Conservation (phyloP, 805 yeast species). For the Henningerozyma blattae region DNA sequence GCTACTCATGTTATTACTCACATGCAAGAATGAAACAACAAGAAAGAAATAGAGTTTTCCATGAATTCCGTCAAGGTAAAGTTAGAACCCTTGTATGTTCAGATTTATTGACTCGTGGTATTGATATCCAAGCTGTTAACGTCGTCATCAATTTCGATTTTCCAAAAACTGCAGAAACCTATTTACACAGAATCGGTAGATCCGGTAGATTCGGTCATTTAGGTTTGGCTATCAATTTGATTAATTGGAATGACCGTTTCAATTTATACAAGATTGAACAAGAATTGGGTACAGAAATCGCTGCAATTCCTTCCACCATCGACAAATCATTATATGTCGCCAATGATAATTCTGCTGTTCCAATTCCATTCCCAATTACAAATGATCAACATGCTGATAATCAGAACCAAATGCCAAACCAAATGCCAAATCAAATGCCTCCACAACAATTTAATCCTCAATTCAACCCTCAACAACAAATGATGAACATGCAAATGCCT, state of each 20-base stretch:
- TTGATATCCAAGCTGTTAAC: constrained; percentile 97
- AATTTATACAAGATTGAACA: constrained; percentile 90
- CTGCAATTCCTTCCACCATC: constrained; percentile 90
- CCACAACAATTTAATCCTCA: constrained; percentile 2
- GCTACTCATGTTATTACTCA: constrained; percentile 91
- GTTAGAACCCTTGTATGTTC: constrained; percentile 96
- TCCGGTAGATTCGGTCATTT: constrained; percentile 98
- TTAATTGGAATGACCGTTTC: constrained; percentile 94
- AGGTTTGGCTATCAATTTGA: constrained; percentile 93
- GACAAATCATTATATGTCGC: constrained; percentile 85
- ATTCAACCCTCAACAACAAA: not conserved
- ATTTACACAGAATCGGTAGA: constrained; percentile 96
- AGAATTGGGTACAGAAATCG: constrained; percentile 93
- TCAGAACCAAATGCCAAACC: constrained; percentile 13
- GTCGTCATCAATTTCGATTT: constrained; percentile 96
- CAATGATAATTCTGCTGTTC: constrained; percentile 58
- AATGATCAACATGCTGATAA: constrained; percentile 21
- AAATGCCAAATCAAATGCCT: constrained; percentile 5
- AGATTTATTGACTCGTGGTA: constrained; percentile 93
- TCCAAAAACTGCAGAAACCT: constrained; percentile 97
- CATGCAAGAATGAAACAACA: constrained; percentile 97
- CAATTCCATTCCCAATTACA: constrained; percentile 76
- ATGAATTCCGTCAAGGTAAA: constrained; percentile 95
- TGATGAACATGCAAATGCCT: not conserved
- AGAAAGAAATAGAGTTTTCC: constrained; percentile 95